phyloP scores from a whole-genome alignment of 2,329 filamentous ascomycete genomes.

The Alternaria sp. region DNA sequence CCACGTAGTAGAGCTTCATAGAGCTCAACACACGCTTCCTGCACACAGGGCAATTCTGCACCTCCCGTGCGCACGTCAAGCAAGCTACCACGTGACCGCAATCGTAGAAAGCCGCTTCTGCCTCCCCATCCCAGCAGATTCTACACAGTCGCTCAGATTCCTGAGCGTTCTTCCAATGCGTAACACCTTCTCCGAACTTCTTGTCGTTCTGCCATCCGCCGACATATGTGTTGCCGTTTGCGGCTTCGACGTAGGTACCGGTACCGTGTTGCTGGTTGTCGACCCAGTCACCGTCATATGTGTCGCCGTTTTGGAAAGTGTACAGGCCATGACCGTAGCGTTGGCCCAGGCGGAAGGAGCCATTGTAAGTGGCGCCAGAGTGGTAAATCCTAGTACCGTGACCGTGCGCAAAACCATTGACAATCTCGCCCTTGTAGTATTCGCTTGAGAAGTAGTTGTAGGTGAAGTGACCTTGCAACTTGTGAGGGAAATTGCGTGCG shows the following conservation, averaged over 20 bases:
- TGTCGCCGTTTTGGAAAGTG: constrained; percentile 71
- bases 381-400: constrained; percentile 63
- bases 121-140: constrained; percentile 69
- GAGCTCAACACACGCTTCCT: constrained; percentile 65
- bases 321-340: constrained; percentile 66
- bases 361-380: constrained; percentile 65
- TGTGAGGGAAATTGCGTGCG: constrained; percentile 56
- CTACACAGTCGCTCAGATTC: constrained; percentile 67
- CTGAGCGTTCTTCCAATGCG: constrained; percentile 69
- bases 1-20: constrained; percentile 64
- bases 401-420: constrained; percentile 62
- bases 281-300: constrained; percentile 65
- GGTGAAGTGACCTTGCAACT: constrained; percentile 56
- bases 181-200: constrained; percentile 69
- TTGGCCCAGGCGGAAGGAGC: constrained; percentile 62
- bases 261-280: constrained; percentile 72
- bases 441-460: constrained; percentile 64
- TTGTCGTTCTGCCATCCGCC: constrained; percentile 69
- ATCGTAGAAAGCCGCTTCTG: constrained; percentile 69
- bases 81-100: constrained; percentile 72
- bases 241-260: constrained; percentile 64
- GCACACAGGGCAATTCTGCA: constrained; percentile 69
- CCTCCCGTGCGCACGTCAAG: constrained; percentile 65
- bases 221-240: constrained; percentile 68
- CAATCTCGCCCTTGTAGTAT: constrained; percentile 63